phyloP scores from a whole-genome alignment of 345 rosid species.

The Erodium maritimum region DNA sequence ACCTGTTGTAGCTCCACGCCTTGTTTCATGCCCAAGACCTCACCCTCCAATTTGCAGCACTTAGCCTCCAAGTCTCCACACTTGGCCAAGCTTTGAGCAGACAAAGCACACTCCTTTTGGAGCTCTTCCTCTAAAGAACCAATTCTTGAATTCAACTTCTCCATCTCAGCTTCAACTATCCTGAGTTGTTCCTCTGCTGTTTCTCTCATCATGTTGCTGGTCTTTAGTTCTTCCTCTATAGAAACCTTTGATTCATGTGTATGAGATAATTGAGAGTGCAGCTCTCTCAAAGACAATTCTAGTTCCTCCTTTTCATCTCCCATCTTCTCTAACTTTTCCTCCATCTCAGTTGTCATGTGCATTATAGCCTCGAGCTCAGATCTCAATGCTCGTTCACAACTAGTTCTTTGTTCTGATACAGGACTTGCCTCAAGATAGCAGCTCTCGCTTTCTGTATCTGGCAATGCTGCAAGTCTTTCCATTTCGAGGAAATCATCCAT shows the following conservation, averaged over 20 bases:
- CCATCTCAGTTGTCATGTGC: too few species aligned
- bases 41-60: conserved; percentile 22
- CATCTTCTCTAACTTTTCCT: conserved; percentile 37
- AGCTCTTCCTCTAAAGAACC: conserved; percentile 29
- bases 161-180: conserved; percentile 37
- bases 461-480: conserved; percentile 68
- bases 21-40: conserved; percentile 35
- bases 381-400: conserved; percentile 21
- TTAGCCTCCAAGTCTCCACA: conserved; percentile 19
- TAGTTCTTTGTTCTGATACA: too few species aligned
- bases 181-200: conserved; percentile 34
- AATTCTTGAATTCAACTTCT: conserved; percentile 33
- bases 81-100: not conserved
- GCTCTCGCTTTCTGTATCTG: conserved; percentile 31
- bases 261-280: conserved; percentile 26
- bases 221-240: conserved; percentile 30
- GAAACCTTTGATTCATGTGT: conserved; percentile 33
- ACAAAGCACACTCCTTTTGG: conserved; percentile 2
- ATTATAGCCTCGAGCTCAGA: conserved; percentile 38
- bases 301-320: conserved; percentile 46
- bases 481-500: conserved; percentile 98
- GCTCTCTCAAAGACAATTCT: conserved; percentile 29
- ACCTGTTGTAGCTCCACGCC: conserved; percentile 29
- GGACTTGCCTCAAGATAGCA: too few species aligned
- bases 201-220: conserved; percentile 28